These are phyloP conservation scores for Pleurotus eryngii DNA, from an alignment of 768 basidiomycete genomes.

Conservation along the genomic window DNA sequence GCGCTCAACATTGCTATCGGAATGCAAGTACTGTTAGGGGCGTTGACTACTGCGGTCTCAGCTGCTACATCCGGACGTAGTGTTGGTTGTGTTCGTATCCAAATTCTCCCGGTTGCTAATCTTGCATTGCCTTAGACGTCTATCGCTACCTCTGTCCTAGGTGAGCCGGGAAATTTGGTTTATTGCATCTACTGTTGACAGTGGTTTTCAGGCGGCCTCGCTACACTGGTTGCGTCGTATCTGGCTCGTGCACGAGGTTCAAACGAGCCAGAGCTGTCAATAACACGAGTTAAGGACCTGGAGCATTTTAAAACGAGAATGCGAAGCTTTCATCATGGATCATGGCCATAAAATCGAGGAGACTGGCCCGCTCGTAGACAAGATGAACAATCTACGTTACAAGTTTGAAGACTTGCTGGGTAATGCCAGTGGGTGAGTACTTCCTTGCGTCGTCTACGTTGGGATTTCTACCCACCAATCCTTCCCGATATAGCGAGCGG, in stretches of 20 bases:
- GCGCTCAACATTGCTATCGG: slow-evolving; percentile 50
- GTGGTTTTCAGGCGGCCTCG: slow-evolving; percentile 46
- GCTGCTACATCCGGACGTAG: slow-evolving; percentile 40
- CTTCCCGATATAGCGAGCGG: slow-evolving; percentile 3
- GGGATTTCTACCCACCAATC: not conserved
- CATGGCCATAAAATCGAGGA: slow-evolving; percentile 38
- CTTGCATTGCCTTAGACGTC: slow-evolving; percentile 24
- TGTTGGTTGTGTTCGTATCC: slow-evolving; percentile 24
- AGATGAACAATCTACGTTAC: slow-evolving; percentile 29
- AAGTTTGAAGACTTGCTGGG: slow-evolving; percentile 49
- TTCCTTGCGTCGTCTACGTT: not conserved
- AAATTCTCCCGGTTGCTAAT: not conserved
- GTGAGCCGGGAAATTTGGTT: slow-evolving; percentile 17
- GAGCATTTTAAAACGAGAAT: slow-evolving; percentile 69
- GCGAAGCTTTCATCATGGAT: slow-evolving; percentile 55
- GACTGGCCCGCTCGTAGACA: not conserved
- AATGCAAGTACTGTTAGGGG: slow-evolving; percentile 60
- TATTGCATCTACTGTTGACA: not conserved
- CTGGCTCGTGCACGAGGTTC: slow-evolving; percentile 68
- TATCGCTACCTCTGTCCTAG: slow-evolving; percentile 33
- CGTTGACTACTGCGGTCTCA: slow-evolving; percentile 64
- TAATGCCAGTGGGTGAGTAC: slow-evolving; percentile 32
- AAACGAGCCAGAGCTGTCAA: slow-evolving; percentile 66
- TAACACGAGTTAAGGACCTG: slow-evolving; percentile 52
- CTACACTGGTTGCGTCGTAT: slow-evolving; percentile 70